Percentiles rank a stretch among this genome's conserved stretches.
These are phyloP conservation scores for Rutstroemia sp. DNA, from an alignment of 2,329 filamentous ascomycete species.

Conservation along the genomic window DNA sequence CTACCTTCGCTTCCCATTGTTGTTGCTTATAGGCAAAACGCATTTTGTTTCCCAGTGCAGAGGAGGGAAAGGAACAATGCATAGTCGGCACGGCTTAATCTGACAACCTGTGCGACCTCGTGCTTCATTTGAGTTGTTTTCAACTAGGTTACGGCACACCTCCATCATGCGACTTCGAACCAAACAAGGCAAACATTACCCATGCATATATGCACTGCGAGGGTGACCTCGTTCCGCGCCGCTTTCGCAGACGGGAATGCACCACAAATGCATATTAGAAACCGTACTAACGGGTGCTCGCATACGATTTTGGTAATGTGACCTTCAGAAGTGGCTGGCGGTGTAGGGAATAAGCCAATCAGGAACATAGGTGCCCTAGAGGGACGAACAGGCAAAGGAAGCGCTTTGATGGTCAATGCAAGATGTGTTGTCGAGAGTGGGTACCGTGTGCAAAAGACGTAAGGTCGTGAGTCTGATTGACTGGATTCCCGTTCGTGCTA, in stretches of 20 bases:
- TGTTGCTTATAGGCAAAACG: neutral
- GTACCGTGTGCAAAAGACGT: neutral
- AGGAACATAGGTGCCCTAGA: neutral
- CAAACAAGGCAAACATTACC: neutral
- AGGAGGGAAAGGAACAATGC: neutral
- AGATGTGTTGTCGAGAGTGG: slow-evolving; percentile 19
- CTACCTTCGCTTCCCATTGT: neutral
- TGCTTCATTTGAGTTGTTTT: neutral
- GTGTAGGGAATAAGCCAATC: slow-evolving; percentile 13
- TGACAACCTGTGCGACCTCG: neutral
- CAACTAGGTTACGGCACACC: neutral
- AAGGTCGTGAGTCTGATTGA: neutral
- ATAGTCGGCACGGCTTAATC: slow-evolving; percentile 3
- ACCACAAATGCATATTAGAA: slow-evolving; percentile 14
- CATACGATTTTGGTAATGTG: slow-evolving; percentile 24
- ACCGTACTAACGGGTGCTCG: slow-evolving; percentile 23
- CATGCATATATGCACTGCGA: slow-evolving; percentile 8
- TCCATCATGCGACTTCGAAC: neutral
- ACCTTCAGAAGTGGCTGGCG: slow-evolving; percentile 17
- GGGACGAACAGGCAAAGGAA: neutral
- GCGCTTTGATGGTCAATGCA: slow-evolving; percentile 13
- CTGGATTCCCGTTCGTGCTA: neutral
- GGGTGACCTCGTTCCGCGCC: slow-evolving; percentile 21
- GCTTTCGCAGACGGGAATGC: slow-evolving; percentile 24
- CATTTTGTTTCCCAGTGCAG: neutral